phyloP scores from a whole-genome alignment of 176 grass and related monocot species.

The Zea luxurians region DNA sequence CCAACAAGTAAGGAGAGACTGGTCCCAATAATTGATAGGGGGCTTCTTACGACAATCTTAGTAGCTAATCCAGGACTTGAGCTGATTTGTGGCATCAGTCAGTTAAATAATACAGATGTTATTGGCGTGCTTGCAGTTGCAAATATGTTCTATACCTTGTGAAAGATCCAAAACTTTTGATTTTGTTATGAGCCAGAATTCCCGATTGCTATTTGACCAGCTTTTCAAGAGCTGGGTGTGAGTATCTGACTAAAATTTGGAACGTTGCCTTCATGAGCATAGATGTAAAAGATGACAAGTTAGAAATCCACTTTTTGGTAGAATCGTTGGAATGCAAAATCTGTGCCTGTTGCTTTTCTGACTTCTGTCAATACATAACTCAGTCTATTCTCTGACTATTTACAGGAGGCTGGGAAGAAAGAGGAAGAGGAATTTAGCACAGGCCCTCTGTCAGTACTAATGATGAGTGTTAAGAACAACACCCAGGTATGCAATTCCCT shows the following conservation, averaged over 20 bases:
- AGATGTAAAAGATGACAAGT: neutral
- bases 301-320: neutral
- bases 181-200: neutral
- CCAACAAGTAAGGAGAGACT: neutral
- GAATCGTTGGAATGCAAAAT: neutral
- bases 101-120: neutral
- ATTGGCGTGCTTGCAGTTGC: neutral
- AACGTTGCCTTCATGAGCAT: neutral
- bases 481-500: slow-evolving; percentile 50
- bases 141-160: neutral
- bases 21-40: neutral
- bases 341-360: neutral
- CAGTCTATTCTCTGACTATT: neutral
- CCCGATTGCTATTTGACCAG: neutral
- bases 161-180: neutral
- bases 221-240: neutral
- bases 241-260: neutral
- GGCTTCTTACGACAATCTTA: neutral
- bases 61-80: neutral
- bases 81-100: neutral
- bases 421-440: slow-evolving; percentile 90
- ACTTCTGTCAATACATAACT: neutral
- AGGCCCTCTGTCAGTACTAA: slow-evolving; percentile 73
- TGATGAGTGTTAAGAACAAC: slow-evolving; percentile 89
- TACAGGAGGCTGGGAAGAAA: slow-evolving; percentile 55